These are phyloP conservation scores for Acanthamoeba culbertsoni DNA, from an alignment of 208 protist genomes.

Conservation along the genomic window DNA sequence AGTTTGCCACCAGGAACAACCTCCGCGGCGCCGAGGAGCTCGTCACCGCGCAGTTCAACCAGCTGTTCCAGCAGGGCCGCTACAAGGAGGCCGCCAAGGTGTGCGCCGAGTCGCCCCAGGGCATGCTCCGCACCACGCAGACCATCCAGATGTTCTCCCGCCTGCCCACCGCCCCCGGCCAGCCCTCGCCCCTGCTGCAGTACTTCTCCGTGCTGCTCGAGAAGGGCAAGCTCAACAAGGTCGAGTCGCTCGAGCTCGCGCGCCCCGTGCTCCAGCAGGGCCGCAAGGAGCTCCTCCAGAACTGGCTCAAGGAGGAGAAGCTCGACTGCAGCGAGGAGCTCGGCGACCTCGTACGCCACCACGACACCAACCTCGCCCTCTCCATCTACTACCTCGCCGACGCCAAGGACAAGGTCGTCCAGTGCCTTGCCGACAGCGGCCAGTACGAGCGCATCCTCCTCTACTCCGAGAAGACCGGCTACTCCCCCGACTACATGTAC, in stretches of 20 bases:
- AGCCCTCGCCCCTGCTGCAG: constrained; percentile 93
- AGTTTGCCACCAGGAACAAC: constrained; percentile 94
- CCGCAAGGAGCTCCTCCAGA: constrained; percentile 89
- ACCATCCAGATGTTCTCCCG: constrained; percentile 88
- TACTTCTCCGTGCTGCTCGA: constrained; percentile 98
- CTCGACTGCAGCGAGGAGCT: constrained; percentile 97
- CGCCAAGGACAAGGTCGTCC: constrained; percentile 72
- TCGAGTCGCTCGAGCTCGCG: constrained; percentile 98
- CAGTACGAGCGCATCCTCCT: constrained; percentile 96
- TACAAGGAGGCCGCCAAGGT: constrained; percentile 95
- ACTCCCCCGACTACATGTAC: constrained; percentile 94
- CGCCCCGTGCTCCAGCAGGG: constrained; percentile 89
- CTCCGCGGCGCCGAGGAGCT: constrained; percentile 97
- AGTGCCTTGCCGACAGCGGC: constrained; percentile 92
- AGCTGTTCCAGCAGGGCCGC: constrained; percentile 89
- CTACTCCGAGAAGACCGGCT: constrained; percentile 96
- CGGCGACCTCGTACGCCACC: constrained; percentile 94
- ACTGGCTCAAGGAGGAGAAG: constrained; percentile 98
- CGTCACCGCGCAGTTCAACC: constrained; percentile 95
- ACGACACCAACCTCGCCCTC: constrained; percentile 93
- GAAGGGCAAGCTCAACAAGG: constrained; percentile 93
- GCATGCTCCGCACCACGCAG: constrained; percentile 93
- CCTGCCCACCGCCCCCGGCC: constrained; percentile 86
- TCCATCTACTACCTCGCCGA: constrained; percentile 91
- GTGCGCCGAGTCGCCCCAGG: constrained; percentile 92